These are phyloP conservation scores for Letharia lupina DNA, from an alignment of 495 filamentous ascomycete species.

Conservation along the genomic window DNA sequence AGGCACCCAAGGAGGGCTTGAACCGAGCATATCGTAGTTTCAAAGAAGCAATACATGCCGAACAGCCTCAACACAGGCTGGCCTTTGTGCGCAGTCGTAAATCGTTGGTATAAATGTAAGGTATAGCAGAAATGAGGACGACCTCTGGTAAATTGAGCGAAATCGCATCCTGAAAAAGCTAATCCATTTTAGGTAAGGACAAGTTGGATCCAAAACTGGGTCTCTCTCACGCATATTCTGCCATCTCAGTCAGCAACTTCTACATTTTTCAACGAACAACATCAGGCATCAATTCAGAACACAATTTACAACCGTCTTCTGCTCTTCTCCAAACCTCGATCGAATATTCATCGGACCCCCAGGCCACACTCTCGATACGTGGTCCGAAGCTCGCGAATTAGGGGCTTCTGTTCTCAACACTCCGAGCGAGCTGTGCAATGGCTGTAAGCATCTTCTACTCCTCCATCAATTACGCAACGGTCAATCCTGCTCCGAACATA, in stretches of 20 bases:
- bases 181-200: background rate
- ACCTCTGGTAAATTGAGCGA: background rate
- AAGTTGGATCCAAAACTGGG: background rate
- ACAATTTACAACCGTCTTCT: background rate
- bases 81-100: background rate
- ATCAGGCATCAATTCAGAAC: conserved; percentile 17
- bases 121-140: background rate
- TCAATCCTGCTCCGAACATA: background rate
- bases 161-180: background rate
- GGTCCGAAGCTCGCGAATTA: background rate
- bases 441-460: background rate
- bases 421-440: background rate
- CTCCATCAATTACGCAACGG: background rate
- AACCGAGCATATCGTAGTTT: background rate
- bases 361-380: background rate
- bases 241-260: conserved; percentile 13
- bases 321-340: background rate
- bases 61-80: background rate
- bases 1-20: background rate
- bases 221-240: background rate
- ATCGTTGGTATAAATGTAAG: background rate
- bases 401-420: conserved; percentile 7
- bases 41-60: background rate
- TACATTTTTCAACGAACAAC: conserved; percentile 11
- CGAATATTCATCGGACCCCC: background rate